Base-by-base conservation (phyloP, 257 asterid genomes). In the Solanum piurae region DNA sequence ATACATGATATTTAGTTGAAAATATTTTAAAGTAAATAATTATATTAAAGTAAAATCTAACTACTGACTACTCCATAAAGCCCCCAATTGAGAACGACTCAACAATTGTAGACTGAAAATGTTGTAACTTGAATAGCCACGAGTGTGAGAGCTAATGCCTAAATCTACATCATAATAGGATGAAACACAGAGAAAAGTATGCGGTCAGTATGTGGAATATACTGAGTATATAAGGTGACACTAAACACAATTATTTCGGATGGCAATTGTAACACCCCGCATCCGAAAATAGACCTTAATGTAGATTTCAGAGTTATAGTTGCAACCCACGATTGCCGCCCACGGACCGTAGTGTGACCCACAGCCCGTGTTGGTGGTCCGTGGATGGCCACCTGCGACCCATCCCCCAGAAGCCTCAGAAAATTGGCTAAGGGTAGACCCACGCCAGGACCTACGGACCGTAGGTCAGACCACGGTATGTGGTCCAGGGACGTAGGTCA, bases 401-500 rank as follows among this genome's bases (percentile, higher is more conserved):
- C 16, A 44, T 44, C 52, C 52, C 10, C 16, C 0, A 44, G 52
- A 44, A 44, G 52, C 52, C 16, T 44, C 0, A 44, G 16, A 44
- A 44, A 44, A 44, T 44, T 44, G 16, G 52, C 52, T 0, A 44
- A 44, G 2, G 16, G 52, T 44, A 12, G 52, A 44, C 52, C 52
- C 16, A 44, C 0, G 52, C 16, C 16, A 12, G 52, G 52, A 44
- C 52, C 52, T 1, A 4, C 0, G 4, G 5, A 1, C 2, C 52
- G 5, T 11, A 42, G 4, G 14, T 1, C 14, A 42, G 14, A 11
- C 14, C 49, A 10, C 0, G 14, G 49, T 42, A 5, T 0, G 5
- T 42, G 49, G 49, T 42, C 49, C 49, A 42, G 49, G 49, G 14
- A 13, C 49, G 0, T 44, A 44, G 5, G 52, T 44, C 0, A 44